Percentiles rank a stretch among this genome's conserved stretches.
phyloP scores from a whole-genome alignment of 768 basidiomycete genomes.

The Lactarius hatsudake region DNA sequence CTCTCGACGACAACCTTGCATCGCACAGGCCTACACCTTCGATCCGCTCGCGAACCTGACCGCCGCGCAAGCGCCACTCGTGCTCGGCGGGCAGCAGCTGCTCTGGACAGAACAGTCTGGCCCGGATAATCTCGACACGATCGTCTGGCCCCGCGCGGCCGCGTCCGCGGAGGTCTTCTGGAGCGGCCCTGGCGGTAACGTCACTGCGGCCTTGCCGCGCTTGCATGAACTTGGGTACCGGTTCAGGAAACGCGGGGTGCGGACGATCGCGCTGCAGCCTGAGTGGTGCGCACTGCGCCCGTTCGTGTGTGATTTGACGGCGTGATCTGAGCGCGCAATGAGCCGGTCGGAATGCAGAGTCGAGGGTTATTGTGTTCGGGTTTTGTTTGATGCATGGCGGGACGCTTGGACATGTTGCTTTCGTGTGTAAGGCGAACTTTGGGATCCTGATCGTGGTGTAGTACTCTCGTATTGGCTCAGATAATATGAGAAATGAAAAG shows the following conservation, averaged over 20 bases:
- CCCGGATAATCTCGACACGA: conserved; percentile 64
- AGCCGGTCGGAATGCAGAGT: background rate
- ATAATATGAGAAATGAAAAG: background rate
- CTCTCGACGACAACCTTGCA: background rate
- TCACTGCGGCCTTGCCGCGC: conserved; percentile 52
- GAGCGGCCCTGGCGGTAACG: conserved; percentile 47
- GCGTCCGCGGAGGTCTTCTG: conserved; percentile 76
- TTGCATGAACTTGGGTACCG: conserved; percentile 48
- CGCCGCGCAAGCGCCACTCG: conserved; percentile 45
- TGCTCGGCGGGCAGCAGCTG: conserved; percentile 70
- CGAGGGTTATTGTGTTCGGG: background rate
- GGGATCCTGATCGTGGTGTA: background rate
- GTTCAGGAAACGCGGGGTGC: conserved; percentile 37
- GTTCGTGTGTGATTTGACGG: conserved; percentile 13
- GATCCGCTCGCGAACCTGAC: conserved; percentile 62
- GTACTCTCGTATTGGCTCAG: background rate
- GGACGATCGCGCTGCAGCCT: conserved; percentile 40
- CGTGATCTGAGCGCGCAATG: background rate
- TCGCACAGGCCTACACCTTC: conserved; percentile 60
- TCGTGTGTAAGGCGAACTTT: background rate
- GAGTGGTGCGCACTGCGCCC: conserved; percentile 43
- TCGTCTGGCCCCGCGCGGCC: conserved; percentile 71
- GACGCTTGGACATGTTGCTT: background rate
- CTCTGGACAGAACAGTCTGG: conserved; percentile 76
- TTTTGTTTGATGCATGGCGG: background rate